These are phyloP conservation scores for Candida albicans DNA, from an alignment of 1,139 yeast species.

Conservation along the genomic window DNA sequence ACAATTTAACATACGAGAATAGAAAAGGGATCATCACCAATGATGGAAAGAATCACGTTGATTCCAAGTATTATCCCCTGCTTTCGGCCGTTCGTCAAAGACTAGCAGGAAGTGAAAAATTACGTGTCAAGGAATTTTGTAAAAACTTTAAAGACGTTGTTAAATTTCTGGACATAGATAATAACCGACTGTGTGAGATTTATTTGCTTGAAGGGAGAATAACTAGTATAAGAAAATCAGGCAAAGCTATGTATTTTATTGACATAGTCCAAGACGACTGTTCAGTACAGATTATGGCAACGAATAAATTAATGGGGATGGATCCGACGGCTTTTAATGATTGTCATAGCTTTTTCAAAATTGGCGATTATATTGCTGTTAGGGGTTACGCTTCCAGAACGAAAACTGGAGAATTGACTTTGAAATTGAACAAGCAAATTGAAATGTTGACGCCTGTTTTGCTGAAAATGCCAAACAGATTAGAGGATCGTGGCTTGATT, in stretches of 20 bases:
- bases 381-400: slow-evolving; percentile 75
- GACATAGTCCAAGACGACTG: slow-evolving; percentile 62
- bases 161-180: slow-evolving; percentile 13
- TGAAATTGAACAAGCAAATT: slow-evolving; percentile 56
- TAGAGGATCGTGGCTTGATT: slow-evolving; percentile 55
- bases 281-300: slow-evolving; percentile 61
- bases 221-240: slow-evolving; percentile 55
- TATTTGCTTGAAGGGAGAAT: slow-evolving; percentile 56
- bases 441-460: slow-evolving; percentile 66
- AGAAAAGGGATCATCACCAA: too few relatives aligned
- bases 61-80: slow-evolving; percentile 20
- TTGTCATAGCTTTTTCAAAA: slow-evolving; percentile 48
- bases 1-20: too few relatives aligned
- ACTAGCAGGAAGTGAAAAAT: slow-evolving; percentile 16
- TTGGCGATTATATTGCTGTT: slow-evolving; percentile 71
- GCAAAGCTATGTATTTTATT: slow-evolving; percentile 65
- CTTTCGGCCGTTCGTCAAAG: slow-evolving; percentile 15
- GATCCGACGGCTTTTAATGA: slow-evolving; percentile 43
- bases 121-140: slow-evolving; percentile 18
- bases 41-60: not conserved
- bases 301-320: slow-evolving; percentile 47
- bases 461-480: slow-evolving; percentile 59
- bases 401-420: slow-evolving; percentile 73
- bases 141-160: slow-evolving; percentile 22
- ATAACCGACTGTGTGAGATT: slow-evolving; percentile 17